Evolutionary conservation across 495 filamentous ascomycete genomes (phyloP).

Genomic region (Lophiostoma macrostomum): DNA sequence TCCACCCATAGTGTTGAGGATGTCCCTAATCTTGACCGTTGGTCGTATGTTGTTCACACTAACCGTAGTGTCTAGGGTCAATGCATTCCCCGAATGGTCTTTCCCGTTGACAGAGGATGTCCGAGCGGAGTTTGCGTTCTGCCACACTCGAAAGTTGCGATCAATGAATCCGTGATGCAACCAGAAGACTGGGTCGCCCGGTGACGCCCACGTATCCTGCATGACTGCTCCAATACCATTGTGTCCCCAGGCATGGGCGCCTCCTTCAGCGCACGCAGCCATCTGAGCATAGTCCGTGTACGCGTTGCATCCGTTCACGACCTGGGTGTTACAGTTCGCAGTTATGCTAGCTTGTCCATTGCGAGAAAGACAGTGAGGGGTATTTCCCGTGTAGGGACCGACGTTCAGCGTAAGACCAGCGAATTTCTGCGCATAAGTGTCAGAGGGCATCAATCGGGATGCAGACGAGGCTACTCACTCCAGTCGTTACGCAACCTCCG

Average conservation of each 20-base stretch:
- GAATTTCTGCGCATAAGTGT: conserved; percentile 13
- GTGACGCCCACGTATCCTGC: conserved; percentile 57
- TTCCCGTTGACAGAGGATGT: conserved; percentile 2
- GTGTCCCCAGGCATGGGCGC: conserved; percentile 66
- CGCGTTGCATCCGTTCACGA: conserved; percentile 16
- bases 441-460: background rate
- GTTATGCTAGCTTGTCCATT: conserved; percentile 19
- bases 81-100: conserved; percentile 6
- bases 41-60: conserved; percentile 12
- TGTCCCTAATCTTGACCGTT: conserved; percentile 15
- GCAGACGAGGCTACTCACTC: conserved; percentile 5
- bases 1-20: conserved; percentile 15
- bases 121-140: conserved; percentile 41
- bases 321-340: conserved; percentile 7
- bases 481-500: conserved; percentile 22
- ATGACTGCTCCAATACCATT: conserved; percentile 56
- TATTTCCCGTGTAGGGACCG: conserved; percentile 18
- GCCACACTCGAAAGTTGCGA: conserved; percentile 68
- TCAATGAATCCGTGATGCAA: conserved; percentile 70
- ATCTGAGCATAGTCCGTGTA: conserved; percentile 21
- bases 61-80: conserved; percentile 15
- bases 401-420: conserved; percentile 17
- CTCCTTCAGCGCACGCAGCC: conserved; percentile 35
- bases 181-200: conserved; percentile 66
- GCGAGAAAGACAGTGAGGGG: conserved; percentile 20